Base-by-base conservation (phyloP, 2,329 filamentous ascomycete species). In the Microdochium trichocladiopsis region DNA sequence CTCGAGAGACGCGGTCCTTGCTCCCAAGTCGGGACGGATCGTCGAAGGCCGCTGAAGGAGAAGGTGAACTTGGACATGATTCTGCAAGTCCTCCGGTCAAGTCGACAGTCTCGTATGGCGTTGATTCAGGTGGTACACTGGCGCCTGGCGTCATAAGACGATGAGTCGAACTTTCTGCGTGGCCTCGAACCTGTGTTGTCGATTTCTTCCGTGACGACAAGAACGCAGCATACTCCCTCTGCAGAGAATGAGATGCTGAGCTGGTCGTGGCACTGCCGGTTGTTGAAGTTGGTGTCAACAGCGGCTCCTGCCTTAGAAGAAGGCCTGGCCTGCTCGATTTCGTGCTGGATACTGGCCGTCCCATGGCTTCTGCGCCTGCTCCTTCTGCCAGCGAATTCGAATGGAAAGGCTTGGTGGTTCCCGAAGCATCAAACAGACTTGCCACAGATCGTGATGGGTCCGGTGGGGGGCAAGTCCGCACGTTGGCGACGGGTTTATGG, bases 281-380 rank as follows among this genome's bases (percentile, higher is more conserved):
- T 1, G 68, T 69, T 25, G 70, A 69, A 21, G 63, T 59, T 2
- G 76, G 75, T 0, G 72, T 74, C 10, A 71, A 68, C 43, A 73
- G 65, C 49, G 71, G 73, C 48, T 72, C 66, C 55, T 69, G 67
- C 47, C 67, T 72, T 9, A 72, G 65, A 22, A 75, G 55, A 24
- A 79, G 69, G 25, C 69, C 70, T 5, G 73, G 73, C 53, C 71
- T 75, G 56, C 70, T 78, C 4, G 70, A 63, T 55, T 68, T 73
- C n/a, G 69, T 66, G 47, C 66, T 72, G 6, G 73, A 70, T 14
- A 69, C 69, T 49, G 77, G 60, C 48, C 69, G 69, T 25, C 72
- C 74, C 76, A 80, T 80, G 53, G 51, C 59, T 48, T 55, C 56
- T 60, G 56, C 52, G 51, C 52, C 51, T 50, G 48, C 56, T 49